Conservation (phyloP, 805 yeast genomes). For the Candida morakotiae region DNA sequence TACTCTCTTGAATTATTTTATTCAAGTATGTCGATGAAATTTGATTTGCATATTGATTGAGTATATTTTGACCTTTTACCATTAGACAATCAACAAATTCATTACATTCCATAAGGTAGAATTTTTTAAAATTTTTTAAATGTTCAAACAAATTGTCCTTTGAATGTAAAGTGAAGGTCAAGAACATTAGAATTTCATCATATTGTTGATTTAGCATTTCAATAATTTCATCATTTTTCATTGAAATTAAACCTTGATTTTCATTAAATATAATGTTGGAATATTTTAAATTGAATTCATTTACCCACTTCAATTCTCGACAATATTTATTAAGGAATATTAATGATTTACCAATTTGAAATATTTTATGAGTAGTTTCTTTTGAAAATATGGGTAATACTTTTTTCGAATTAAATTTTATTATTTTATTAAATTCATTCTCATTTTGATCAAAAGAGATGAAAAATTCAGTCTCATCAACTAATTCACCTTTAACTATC, state of each 20-base stretch:
- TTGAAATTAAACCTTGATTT: conserved; percentile 29
- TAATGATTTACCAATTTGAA: conserved; percentile 69
- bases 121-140: conserved; percentile 58
- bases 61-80: conserved; percentile 45
- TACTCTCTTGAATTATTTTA: conserved; percentile 59
- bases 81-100: conserved; percentile 74
- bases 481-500: conserved; percentile 64
- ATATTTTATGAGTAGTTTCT: conserved; percentile 35
- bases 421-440: conserved; percentile 30
- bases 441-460: conserved; percentile 29
- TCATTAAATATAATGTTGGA: conserved; percentile 24
- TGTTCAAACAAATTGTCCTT: conserved; percentile 51
- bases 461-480: conserved; percentile 63
- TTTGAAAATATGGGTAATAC: conserved; percentile 39
- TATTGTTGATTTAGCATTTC: conserved; percentile 40
- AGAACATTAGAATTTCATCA: conserved; percentile 47
- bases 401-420: conserved; percentile 25
- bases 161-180: conserved; percentile 46
- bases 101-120: conserved; percentile 70
- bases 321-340: conserved; percentile 63
- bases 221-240: conserved; percentile 32
- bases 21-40: conserved; percentile 66
- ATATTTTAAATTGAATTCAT: conserved; percentile 35
- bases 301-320: conserved; percentile 64
- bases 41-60: conserved; percentile 59